Base-by-base conservation (phyloP, 2,329 filamentous ascomycete species). In the Epichloe scottii region DNA sequence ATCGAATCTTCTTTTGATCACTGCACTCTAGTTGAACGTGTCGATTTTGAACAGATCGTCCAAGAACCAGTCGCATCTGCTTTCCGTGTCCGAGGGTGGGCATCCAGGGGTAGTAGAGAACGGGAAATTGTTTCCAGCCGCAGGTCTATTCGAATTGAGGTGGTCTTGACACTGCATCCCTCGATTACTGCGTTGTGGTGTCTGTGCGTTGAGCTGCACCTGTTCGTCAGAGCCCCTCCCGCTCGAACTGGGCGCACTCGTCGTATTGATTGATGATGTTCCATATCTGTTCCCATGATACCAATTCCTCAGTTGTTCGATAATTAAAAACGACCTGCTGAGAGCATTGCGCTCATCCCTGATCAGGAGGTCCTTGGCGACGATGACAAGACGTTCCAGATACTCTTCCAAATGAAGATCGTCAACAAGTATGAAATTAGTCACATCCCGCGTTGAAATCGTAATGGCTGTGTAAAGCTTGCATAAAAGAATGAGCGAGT, bases 261-360 rank as follows among this genome's bases (percentile, higher is more conserved):
- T n/a, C 38, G n/a, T 33, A 8, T 12, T 11, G 11, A 11, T 11
- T 19, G 50, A 21, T 5, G 46, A 42, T 17, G 46, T 19, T 17
- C 38, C 38, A 33, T 51, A 38, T 33, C 34, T 42, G 30, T 51
- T 21, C 39, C 37, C 17, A 12, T 48, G 33, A 17, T 38, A 51
- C 50, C 50, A 51, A 15, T 48, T 43, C 45, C 34, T 43, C 44
- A 51, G 39, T 33, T 48, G 50, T 37, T 51, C 33, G 10, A 51
- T n/a, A 23, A 51, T 39, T 5, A 30, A 19, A 21, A 51, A 51
- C 3, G 50, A 48, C 23, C 45, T 35, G 39, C 45, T 38, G 11
- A 51, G 50, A 1, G 45, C 30, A 17, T 39, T 43, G 11, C 30
- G 15, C 26, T 42, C 23, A 26, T 51, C 50, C 6, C 30, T 34